Base-by-base conservation (phyloP, 2,329 filamentous ascomycete species). In the Paecilomyces niveus region DNA sequence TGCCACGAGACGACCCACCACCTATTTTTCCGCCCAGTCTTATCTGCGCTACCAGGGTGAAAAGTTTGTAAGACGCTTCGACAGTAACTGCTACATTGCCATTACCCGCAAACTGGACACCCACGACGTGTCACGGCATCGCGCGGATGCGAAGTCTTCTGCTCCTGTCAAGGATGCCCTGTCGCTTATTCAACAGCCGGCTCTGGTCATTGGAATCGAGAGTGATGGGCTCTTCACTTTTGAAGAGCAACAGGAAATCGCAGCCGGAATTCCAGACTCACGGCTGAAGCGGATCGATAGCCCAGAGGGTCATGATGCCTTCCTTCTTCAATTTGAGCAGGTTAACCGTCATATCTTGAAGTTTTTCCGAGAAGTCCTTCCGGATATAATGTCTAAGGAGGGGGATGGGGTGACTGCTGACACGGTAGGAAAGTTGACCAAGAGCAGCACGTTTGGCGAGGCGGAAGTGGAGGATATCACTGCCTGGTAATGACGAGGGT, bases 11-110 rank as follows among this genome's bases (percentile, higher is more conserved):
- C 72, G 73, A 6, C 83, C 85, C 0, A 86, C 87, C 7, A 94
- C 90, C n/a, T 97, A 97, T 76, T 99, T 97, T 76, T 97, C 94
- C 0, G 94, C 94, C 0, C 94, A 99, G 73, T 97, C 92, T 0
- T 99, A 99, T 75, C 84, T 99, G 51, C 89, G 94, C 21, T 99
- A 99, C 75, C 94, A 99, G 76, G 93, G 92, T 58, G 85, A 88
- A 67, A 99, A 99, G 74, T 99, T 99, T 68, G 94, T 97, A 67
- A 92, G 90, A 74, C 89, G 94, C 9, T 99, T 97, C 73, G 94
- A 99, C 74, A 90, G 92, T 68, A 99, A 99, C 74, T 99, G 94
- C 78, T 99, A 99, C 78, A 97, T 99, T 66, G 92, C 94, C 65
- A 97, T 99, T 75, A 97, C 94, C 3, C 89, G 94, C 68, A 99